These are phyloP conservation scores for Schrenkiella parvula DNA, from an alignment of 345 rosid species.

Conservation along the genomic window DNA sequence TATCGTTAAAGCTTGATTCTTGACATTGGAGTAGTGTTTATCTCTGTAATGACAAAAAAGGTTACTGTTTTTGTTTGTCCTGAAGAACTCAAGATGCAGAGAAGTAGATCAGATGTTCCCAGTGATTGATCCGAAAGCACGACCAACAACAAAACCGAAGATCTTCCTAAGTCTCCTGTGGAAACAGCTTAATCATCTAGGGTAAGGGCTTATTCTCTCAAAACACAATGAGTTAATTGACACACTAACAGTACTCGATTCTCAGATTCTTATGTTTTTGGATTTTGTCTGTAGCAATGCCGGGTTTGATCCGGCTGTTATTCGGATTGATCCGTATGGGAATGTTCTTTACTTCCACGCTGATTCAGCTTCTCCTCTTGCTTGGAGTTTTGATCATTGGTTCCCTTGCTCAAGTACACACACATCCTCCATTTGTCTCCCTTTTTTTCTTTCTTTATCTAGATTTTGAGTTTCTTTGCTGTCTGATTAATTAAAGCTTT, in stretches of 20 bases:
- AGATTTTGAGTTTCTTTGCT: neutral
- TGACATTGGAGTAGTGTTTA: neutral
- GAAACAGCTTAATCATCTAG: slow-evolving; percentile 92
- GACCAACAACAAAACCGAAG: slow-evolving; percentile 62
- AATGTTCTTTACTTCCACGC: slow-evolving; percentile 88
- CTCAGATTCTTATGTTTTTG: slow-evolving; percentile 11
- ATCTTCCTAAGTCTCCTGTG: slow-evolving; percentile 68
- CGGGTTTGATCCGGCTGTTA: slow-evolving; percentile 89
- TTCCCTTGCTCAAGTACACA: slow-evolving; percentile 82
- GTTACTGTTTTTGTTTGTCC: slow-evolving; percentile 4
- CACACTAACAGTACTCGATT: neutral
- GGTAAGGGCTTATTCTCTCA: slow-evolving; percentile 38
- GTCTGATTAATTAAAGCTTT: neutral
- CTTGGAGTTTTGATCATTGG: slow-evolving; percentile 96
- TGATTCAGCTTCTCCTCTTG: slow-evolving; percentile 94
- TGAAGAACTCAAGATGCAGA: slow-evolving; percentile 46
- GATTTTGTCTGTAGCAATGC: slow-evolving; percentile 57
- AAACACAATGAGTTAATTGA: neutral
- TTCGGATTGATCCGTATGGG: slow-evolving; percentile 84
- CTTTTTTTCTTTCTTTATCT: neutral
- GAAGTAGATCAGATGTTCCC: slow-evolving; percentile 69
- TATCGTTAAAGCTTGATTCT: no score
- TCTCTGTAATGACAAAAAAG: slow-evolving; percentile 3
- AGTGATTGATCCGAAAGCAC: slow-evolving; percentile 61
- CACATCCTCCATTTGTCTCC: neutral